phyloP scores from a whole-genome alignment of 192 early-diverging fungal genomes.

The Piromyces finnis region DNA sequence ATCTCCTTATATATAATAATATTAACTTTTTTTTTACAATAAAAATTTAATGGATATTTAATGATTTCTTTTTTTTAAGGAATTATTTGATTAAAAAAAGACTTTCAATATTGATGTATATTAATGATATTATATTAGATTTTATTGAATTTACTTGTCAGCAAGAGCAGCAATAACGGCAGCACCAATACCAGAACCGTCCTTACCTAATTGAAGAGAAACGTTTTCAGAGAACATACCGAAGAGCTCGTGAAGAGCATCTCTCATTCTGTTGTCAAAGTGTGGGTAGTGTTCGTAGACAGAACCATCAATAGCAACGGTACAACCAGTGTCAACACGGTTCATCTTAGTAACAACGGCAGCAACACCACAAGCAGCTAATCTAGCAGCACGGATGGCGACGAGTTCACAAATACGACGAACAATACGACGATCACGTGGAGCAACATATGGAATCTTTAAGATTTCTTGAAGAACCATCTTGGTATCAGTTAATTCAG shows the following conservation, averaged over 20 bases:
- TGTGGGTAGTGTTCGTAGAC: conserved; percentile 80
- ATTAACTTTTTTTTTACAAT: background rate
- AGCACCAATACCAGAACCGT: conserved; percentile 60
- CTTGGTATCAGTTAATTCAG: conserved; percentile 1
- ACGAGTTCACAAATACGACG: conserved; percentile 55
- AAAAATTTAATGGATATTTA: background rate
- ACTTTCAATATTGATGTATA: too few relatives aligned
- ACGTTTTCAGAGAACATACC: conserved; percentile 44
- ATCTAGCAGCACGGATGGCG: conserved; percentile 62
- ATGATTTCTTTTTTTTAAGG: background rate
- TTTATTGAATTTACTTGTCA: background rate
- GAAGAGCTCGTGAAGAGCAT: conserved; percentile 53
- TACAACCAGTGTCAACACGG: conserved; percentile 20
- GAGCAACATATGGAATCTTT: conserved; percentile 28
- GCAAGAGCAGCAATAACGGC: conserved; percentile 40
- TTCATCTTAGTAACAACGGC: conserved; percentile 48
- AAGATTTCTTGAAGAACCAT: conserved; percentile 21
- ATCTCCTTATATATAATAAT: too few relatives aligned
- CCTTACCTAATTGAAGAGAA: conserved; percentile 60
- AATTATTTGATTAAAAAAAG: background rate
- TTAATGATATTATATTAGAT: too few relatives aligned
- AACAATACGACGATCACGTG: conserved; percentile 51
- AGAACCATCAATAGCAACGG: conserved; percentile 80
- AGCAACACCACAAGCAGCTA: conserved; percentile 42
- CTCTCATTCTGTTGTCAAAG: conserved; percentile 57